Percentiles rank a stretch among this genome's conserved stretches.
Evolutionary conservation across 805 yeast genomes (phyloP).

Genomic region (Kodamaea kakaduensis): DNA sequence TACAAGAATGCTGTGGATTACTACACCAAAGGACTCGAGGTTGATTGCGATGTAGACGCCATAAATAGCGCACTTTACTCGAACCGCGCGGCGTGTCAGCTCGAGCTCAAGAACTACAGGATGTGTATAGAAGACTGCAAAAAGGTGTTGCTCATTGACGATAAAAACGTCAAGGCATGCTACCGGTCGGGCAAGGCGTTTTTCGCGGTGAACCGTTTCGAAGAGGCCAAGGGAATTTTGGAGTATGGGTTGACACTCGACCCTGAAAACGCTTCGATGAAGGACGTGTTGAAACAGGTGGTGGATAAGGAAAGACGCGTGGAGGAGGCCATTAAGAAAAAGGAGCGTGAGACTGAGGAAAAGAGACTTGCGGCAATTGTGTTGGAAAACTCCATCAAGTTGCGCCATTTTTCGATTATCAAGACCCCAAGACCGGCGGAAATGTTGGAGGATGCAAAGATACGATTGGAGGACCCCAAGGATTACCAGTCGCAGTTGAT

Average conservation of each 20-base stretch:
- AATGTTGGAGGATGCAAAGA: slow-evolving; percentile 45
- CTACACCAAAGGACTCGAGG: slow-evolving; percentile 76
- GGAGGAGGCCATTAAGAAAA: slow-evolving; percentile 27
- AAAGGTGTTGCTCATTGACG: slow-evolving; percentile 60
- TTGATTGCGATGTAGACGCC: slow-evolving; percentile 53
- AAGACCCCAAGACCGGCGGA: slow-evolving; percentile 54
- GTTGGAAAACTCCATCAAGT: slow-evolving; percentile 54
- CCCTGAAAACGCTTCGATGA: slow-evolving; percentile 53
- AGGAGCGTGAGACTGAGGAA: slow-evolving; percentile 36
- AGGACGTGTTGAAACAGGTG: slow-evolving; percentile 41
- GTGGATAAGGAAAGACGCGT: slow-evolving; percentile 31
- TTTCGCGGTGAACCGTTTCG: slow-evolving; percentile 57
- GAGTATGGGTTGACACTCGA: slow-evolving; percentile 65
- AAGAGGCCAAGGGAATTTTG: slow-evolving; percentile 67
- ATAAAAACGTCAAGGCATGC: slow-evolving; percentile 75
- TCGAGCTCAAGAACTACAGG: slow-evolving; percentile 81
- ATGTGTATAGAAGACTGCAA: slow-evolving; percentile 83
- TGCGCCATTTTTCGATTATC: slow-evolving; percentile 53
- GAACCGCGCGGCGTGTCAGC: slow-evolving; percentile 89
- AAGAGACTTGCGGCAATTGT: slow-evolving; percentile 40
- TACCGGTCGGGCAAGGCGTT: slow-evolving; percentile 84
- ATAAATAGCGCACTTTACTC: slow-evolving; percentile 62
- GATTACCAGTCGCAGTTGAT: slow-evolving; percentile 75
- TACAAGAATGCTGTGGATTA: slow-evolving; percentile 72
- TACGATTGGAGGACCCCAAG: slow-evolving; percentile 57